Conservation (phyloP, 2,329 filamentous ascomycete species). For the Exophiala viscosa region DNA sequence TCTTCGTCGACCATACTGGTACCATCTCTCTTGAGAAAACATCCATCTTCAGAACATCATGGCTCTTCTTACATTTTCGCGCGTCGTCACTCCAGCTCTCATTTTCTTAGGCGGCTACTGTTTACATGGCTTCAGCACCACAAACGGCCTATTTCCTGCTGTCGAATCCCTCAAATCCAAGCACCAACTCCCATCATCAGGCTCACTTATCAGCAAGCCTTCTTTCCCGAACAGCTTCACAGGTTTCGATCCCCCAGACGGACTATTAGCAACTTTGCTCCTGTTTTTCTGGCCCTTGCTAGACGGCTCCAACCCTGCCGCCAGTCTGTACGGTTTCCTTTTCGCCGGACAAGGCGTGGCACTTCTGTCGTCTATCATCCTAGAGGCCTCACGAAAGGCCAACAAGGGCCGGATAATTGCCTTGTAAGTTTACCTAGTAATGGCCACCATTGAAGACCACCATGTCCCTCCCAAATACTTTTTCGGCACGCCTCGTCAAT, state of each 20-base stretch:
- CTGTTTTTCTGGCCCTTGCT: conserved; percentile 38
- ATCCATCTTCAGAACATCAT: conserved; percentile 21
- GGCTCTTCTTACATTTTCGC: conserved; percentile 2
- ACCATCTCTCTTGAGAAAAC: background rate
- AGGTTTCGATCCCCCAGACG: conserved; percentile 34
- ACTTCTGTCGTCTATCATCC: conserved; percentile 38
- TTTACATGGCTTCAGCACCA: conserved; percentile 9
- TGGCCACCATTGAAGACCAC: conserved; percentile 24
- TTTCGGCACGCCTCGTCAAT: conserved; percentile 27
- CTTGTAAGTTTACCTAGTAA: conserved; percentile 36
- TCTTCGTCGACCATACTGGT: background rate
- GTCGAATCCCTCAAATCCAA: background rate
- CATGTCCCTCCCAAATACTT: conserved; percentile 39
- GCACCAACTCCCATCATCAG: conserved; percentile 1
- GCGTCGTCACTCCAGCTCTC: conserved; percentile 4
- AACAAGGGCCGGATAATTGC: conserved; percentile 40
- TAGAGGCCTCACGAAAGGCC: conserved; percentile 44
- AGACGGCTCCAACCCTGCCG: conserved; percentile 34
- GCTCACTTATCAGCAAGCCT: background rate
- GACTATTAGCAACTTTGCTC: conserved; percentile 32
- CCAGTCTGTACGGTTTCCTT: conserved; percentile 34
- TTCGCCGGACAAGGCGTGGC: conserved; percentile 40
- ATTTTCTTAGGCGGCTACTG: conserved; percentile 8
- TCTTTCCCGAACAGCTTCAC: conserved; percentile 35
- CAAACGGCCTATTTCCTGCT: conserved; percentile 5